These are phyloP conservation scores for Vigna trinervia DNA, from an alignment of 306 rosid genomes.

Conservation along the genomic window DNA sequence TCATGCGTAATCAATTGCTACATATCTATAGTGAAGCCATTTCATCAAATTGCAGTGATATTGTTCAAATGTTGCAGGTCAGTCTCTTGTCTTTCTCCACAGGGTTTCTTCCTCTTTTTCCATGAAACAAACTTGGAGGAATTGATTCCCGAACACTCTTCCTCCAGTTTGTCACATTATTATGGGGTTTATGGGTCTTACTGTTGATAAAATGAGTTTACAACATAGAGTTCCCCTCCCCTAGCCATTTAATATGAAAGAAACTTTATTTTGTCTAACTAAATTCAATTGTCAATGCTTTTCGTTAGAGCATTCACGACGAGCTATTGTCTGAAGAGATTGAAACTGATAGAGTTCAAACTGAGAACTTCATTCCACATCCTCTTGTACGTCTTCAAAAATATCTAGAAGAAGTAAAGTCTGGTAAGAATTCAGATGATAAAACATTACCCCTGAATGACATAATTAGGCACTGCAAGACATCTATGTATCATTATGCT, in stretches of 20 bases:
- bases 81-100: slow-evolving; percentile 36
- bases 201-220: slow-evolving; percentile 33
- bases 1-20: slow-evolving; percentile 66
- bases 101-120: not conserved
- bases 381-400: slow-evolving; percentile 71
- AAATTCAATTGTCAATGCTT: slow-evolving; percentile 41
- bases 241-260: slow-evolving; percentile 20
- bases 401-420: slow-evolving; percentile 56
- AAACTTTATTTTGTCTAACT: slow-evolving; percentile 34
- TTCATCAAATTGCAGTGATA: slow-evolving; percentile 73
- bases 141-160: not conserved
- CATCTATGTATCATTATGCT: slow-evolving; percentile 88
- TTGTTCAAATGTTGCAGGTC: slow-evolving; percentile 83
- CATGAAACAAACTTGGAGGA: slow-evolving; percentile 18
- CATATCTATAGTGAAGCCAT: slow-evolving; percentile 74
- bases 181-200: slow-evolving; percentile 10
- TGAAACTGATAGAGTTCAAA: slow-evolving; percentile 67
- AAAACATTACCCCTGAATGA: slow-evolving; percentile 47
- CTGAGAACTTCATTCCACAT: slow-evolving; percentile 65
- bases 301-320: slow-evolving; percentile 73
- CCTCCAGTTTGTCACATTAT: slow-evolving; percentile 12
- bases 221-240: slow-evolving; percentile 1
- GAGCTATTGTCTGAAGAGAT: slow-evolving; percentile 82
- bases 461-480: slow-evolving; percentile 66
- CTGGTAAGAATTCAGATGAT: slow-evolving; percentile 50